Evolutionary conservation across 495 filamentous ascomycete genomes (phyloP).

Genomic region (Annulohypoxylon maeteangense): DNA sequence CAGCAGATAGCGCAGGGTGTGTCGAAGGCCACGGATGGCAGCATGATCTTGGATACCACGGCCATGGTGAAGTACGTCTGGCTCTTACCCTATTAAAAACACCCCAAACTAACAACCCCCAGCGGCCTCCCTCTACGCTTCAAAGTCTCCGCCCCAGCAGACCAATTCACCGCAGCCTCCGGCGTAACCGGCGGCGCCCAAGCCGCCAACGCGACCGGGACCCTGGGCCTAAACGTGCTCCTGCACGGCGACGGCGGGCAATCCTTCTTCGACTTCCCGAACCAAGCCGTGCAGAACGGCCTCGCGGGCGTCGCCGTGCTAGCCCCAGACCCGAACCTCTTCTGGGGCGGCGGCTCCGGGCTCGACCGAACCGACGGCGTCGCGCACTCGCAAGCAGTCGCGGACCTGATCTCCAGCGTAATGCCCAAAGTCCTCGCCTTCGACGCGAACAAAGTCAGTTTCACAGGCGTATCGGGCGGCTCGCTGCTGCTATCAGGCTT

Average conservation of each 20-base stretch:
- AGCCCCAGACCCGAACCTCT: slow-evolving; percentile 60
- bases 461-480: slow-evolving; percentile 61
- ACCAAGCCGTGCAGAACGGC: slow-evolving; percentile 58
- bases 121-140: slow-evolving; percentile 59
- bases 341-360: slow-evolving; percentile 62
- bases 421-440: slow-evolving; percentile 59
- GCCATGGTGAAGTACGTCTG: slow-evolving; percentile 59
- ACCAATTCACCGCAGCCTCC: slow-evolving; percentile 55
- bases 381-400: slow-evolving; percentile 59
- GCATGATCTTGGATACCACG: slow-evolving; percentile 59
- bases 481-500: slow-evolving; percentile 59
- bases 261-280: slow-evolving; percentile 67
- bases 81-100: background rate
- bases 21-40: slow-evolving; percentile 57
- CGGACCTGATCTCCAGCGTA: slow-evolving; percentile 52
- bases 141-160: slow-evolving; percentile 58
- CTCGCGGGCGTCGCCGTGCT: slow-evolving; percentile 60
- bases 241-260: slow-evolving; percentile 66
- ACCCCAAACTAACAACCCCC: slow-evolving; percentile 4
- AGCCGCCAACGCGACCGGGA: slow-evolving; percentile 44
- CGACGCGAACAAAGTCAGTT: slow-evolving; percentile 54
- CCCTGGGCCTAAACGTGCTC: slow-evolving; percentile 59
- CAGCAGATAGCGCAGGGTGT: slow-evolving; percentile 50
- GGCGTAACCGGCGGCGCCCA: slow-evolving; percentile 52
- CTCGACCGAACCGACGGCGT: slow-evolving; percentile 61